Evolutionary conservation across 306 rosid species (phyloP).

Genomic region (Morella rubra): DNA sequence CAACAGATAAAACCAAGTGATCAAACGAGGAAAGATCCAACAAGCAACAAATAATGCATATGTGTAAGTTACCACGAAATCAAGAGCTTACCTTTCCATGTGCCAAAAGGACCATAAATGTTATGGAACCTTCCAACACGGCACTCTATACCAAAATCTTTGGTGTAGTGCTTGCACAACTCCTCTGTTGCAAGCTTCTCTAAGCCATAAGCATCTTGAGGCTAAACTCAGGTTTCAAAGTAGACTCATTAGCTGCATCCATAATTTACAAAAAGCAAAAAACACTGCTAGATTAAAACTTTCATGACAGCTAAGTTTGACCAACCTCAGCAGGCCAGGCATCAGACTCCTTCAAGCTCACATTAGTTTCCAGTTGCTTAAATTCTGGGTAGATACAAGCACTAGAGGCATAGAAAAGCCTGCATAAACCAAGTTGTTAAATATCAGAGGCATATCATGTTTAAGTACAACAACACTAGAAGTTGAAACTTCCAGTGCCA

Average conservation of each 20-base stretch:
- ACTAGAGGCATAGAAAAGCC: constrained; percentile 98
- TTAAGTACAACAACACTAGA: not conserved
- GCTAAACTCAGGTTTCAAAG: constrained; percentile 44
- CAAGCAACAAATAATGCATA: constrained; percentile 14
- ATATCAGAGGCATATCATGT: not conserved
- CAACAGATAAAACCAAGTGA: constrained; percentile 22
- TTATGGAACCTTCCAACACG: constrained; percentile 97
- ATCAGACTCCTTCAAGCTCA: constrained; percentile 97
- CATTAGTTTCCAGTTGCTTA: constrained; percentile 91
- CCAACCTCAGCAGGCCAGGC: constrained; percentile 99
- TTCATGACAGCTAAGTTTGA: constrained; percentile 21
- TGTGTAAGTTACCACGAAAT: constrained; percentile 11
- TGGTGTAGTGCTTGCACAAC: constrained; percentile 93
- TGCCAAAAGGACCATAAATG: constrained; percentile 95
- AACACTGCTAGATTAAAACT: constrained; percentile 9
- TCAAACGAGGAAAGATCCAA: constrained; percentile 18
- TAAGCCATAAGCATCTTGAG: constrained; percentile 99
- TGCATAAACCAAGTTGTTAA: constrained; percentile 24
- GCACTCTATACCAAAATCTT: constrained; percentile 91
- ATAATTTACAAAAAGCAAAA: constrained; percentile 4
- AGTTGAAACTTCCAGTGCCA: not conserved
- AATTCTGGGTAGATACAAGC: constrained; percentile 99
- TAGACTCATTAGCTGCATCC: constrained; percentile 14
- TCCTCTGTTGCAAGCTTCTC: constrained; percentile 99
- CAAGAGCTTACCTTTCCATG: constrained; percentile 81